phyloP scores from a whole-genome alignment of 208 protist genomes.

The Trypanosomatidae sp. region DNA sequence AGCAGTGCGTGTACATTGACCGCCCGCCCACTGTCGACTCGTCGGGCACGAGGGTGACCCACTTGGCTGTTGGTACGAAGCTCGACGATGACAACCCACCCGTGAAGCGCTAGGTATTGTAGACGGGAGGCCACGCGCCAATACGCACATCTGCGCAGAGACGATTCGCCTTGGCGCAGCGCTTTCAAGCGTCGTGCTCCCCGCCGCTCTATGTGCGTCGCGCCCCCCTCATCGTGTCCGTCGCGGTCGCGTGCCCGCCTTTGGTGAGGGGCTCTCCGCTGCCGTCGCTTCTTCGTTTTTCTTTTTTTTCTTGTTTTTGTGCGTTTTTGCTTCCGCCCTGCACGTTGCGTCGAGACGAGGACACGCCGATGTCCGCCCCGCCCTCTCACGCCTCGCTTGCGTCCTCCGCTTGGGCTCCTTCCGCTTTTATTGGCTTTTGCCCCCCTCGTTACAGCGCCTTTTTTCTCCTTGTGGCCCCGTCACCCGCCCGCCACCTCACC shows the following conservation, averaged over 20 bases:
- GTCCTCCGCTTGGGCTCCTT: neutral
- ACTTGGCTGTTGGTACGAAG: slow-evolving; percentile 71
- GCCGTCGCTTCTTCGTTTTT: neutral
- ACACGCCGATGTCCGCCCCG: no score
- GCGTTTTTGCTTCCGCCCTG: slow-evolving; percentile 2
- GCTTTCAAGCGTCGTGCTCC: neutral
- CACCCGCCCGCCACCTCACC: neutral
- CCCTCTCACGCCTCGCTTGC: no score
- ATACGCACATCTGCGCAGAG: neutral
- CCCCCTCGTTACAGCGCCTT: neutral
- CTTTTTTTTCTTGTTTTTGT: neutral
- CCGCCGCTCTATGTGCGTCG: no score
- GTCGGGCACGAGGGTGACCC: slow-evolving; percentile 40
- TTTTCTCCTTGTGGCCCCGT: neutral
- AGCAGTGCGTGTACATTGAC: slow-evolving; percentile 86
- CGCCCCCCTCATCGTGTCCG: neutral
- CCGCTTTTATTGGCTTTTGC: neutral
- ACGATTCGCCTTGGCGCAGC: neutral
- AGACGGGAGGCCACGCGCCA: neutral
- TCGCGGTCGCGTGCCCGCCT: neutral
- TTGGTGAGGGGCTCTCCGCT: neutral
- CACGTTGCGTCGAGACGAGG: neutral
- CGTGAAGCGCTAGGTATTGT: slow-evolving; percentile 6
- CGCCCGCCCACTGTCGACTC: slow-evolving; percentile 52
- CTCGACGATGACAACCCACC: slow-evolving; percentile 56